A percentile compares a stretch with the other conserved stretches of the same genome.
phyloP scores from a whole-genome alignment of 805 yeast genomes.

The Myxozyma vanderwaltii region DNA sequence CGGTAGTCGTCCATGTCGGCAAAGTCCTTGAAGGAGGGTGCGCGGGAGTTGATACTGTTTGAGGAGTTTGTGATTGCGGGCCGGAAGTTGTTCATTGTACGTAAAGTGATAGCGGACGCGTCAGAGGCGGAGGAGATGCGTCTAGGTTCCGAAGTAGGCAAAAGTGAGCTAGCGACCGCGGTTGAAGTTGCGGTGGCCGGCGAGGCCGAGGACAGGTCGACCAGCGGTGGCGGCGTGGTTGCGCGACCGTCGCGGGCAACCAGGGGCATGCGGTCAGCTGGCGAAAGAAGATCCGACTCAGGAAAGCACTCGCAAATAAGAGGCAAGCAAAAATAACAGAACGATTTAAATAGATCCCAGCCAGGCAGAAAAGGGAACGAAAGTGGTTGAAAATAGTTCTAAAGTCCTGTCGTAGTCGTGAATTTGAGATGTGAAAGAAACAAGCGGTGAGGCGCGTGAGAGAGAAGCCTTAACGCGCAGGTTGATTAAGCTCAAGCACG shows the following conservation, averaged over 20 bases:
- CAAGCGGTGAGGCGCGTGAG: conserved; percentile 12
- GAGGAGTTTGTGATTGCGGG: conserved; percentile 8
- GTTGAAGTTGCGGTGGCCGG: conserved; percentile 8
- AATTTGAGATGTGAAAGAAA: neutral
- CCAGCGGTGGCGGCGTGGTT: conserved; percentile 16
- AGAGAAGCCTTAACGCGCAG: neutral
- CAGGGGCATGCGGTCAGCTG: conserved; percentile 9
- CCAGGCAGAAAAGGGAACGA: neutral
- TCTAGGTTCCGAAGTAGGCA: conserved; percentile 4
- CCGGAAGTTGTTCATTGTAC: conserved; percentile 23
- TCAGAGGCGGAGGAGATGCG: conserved; percentile 31
- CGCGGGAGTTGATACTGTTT: conserved; percentile 8
- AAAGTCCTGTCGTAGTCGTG: neutral
- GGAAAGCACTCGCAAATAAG: neutral
- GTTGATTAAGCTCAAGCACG: neutral
- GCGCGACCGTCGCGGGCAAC: conserved; percentile 14
- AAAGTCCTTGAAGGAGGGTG: conserved; percentile 32
- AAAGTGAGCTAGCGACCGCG: neutral
- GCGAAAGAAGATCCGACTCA: neutral
- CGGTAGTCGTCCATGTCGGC: conserved; percentile 26
- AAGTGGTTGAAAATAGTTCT: neutral
- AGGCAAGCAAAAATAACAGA: neutral
- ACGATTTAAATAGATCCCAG: neutral
- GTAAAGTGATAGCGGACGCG: conserved; percentile 32
- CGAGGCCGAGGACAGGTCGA: conserved; percentile 14